Conservation (phyloP, 148 eudicot species). For the Beta vulgaris region DNA sequence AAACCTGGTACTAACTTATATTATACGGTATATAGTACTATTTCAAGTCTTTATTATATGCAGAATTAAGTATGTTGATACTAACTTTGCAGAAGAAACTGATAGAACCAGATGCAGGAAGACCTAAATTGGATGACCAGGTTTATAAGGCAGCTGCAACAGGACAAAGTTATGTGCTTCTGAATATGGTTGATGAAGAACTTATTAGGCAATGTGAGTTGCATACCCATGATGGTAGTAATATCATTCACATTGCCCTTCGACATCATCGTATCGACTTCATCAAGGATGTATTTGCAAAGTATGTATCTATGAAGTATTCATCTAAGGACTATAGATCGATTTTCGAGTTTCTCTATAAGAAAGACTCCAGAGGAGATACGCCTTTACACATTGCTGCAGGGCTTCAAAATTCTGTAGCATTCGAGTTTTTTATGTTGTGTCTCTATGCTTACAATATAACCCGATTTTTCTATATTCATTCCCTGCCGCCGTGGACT, state of each 20-base stretch:
- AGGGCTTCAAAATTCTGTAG: not conserved
- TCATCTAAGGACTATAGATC: too few species aligned
- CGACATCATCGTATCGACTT: not conserved
- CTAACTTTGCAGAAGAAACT: not conserved
- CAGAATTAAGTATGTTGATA: too few species aligned
- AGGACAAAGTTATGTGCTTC: not conserved
- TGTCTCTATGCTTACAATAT: too few species aligned
- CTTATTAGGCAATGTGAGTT: too few species aligned
- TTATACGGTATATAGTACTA: too few species aligned
- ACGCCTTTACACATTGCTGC: conserved; percentile 17
- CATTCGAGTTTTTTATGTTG: not conserved
- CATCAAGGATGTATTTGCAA: too few species aligned
- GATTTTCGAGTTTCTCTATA: not conserved
- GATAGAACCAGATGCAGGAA: not conserved
- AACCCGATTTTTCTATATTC: too few species aligned
- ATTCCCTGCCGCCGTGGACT: not conserved
- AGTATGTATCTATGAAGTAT: too few species aligned
- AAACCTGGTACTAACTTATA: not conserved
- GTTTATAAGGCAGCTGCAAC: not conserved
- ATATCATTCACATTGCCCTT: conserved; percentile 1
- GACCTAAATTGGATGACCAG: not conserved
- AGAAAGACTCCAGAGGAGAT: conserved; percentile 7
- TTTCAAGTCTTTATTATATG: too few species aligned
- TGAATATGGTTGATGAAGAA: not conserved
- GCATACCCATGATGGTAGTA: conserved; percentile 6